Evolutionary conservation across 192 early-diverging fungal species (phyloP).

Genomic region (Umbelopsis sp.): DNA sequence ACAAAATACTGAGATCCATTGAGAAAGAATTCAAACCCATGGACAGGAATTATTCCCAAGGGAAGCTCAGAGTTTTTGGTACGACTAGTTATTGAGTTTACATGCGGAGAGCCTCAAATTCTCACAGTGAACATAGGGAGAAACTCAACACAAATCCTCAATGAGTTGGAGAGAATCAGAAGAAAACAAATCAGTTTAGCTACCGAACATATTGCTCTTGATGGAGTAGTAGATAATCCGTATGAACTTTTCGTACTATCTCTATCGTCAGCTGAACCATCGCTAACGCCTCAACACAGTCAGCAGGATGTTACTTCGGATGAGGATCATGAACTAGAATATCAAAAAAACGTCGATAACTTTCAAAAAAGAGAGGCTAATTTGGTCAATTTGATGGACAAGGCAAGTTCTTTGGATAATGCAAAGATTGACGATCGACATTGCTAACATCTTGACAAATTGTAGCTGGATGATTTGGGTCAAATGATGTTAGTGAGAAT

Average conservation of each 20-base stretch:
- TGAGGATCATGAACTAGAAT: conserved; percentile 1
- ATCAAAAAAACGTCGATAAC: conserved; percentile 22
- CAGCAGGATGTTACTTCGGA: background rate
- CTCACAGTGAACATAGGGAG: conserved; percentile 7
- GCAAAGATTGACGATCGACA: background rate
- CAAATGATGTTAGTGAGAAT: conserved; percentile 21
- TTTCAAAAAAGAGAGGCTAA: conserved; percentile 25
- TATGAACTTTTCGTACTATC: background rate
- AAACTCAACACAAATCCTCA: conserved; percentile 26
- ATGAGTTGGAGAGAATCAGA: conserved; percentile 28
- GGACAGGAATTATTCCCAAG: conserved; percentile 23
- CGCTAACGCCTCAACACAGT: background rate
- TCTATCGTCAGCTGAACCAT: background rate
- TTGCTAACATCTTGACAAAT: background rate
- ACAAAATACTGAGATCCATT: conserved; percentile 3
- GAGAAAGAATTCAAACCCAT: conserved; percentile 9
- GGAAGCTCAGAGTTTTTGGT: conserved; percentile 36
- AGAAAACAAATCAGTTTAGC: conserved; percentile 35
- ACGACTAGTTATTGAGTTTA: background rate
- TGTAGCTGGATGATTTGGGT: conserved; percentile 23
- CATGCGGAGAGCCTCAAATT: background rate
- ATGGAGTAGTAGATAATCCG: conserved; percentile 28
- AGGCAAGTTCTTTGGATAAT: background rate
- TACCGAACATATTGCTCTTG: conserved; percentile 32
- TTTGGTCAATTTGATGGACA: conserved; percentile 16